These are phyloP conservation scores for Podaxis sp. DNA, from an alignment of 768 basidiomycete species.

Conservation along the genomic window DNA sequence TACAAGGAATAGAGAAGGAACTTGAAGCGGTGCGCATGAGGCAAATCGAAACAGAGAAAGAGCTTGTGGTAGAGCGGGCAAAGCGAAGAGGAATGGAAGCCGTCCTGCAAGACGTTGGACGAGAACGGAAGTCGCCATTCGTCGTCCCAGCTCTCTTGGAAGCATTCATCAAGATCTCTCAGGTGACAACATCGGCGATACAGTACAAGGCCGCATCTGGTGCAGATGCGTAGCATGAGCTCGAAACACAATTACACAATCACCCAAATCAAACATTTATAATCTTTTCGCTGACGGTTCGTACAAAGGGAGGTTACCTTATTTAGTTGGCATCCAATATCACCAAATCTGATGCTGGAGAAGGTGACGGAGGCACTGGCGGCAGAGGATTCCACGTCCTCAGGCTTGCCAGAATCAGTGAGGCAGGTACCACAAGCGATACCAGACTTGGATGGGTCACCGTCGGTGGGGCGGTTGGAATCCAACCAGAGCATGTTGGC, in stretches of 20 bases:
- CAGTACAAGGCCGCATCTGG: background rate
- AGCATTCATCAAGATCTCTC: slow-evolving; percentile 47
- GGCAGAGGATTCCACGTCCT: too few species aligned
- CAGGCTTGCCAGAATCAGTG: too few species aligned
- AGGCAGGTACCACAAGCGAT: too few species aligned
- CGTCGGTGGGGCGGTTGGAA: too few species aligned
- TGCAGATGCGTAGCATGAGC: background rate
- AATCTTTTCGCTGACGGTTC: background rate
- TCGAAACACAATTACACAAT: background rate
- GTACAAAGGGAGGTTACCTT: background rate
- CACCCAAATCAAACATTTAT: background rate
- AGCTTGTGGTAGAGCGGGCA: slow-evolving; percentile 32
- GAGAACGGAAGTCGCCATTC: slow-evolving; percentile 50
- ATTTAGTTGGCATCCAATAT: background rate
- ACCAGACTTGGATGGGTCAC: too few species aligned
- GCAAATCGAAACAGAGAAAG: slow-evolving; percentile 16
- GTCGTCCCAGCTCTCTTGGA: slow-evolving; percentile 53
- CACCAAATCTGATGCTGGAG: too few species aligned
- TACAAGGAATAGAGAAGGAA: background rate
- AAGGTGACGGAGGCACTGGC: too few species aligned
- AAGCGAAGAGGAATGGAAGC: slow-evolving; percentile 39
- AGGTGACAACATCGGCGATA: slow-evolving; percentile 31
- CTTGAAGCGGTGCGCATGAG: background rate
- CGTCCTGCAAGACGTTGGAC: slow-evolving; percentile 39
- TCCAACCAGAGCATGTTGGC: too few species aligned